Percentiles rank a stretch among this genome's conserved stretches.
Conservation (phyloP, 176 grass and related monocot species). For the Paspalum vaginatum region DNA sequence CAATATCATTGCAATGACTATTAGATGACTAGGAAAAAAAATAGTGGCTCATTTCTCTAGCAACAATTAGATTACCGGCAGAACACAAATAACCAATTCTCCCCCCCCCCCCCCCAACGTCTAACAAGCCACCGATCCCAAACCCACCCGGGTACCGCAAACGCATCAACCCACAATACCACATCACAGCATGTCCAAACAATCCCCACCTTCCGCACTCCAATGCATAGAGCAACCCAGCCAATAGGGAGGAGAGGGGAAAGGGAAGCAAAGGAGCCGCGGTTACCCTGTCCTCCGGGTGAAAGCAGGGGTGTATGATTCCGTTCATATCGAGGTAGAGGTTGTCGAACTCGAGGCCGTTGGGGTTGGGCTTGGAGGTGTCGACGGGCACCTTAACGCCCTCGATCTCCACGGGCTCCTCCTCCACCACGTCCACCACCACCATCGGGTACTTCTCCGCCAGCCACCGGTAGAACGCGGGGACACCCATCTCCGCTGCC, state of each 20-base stretch:
- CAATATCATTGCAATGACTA: not conserved
- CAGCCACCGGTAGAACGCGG: slow-evolving; percentile 95
- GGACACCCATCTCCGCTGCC: slow-evolving; percentile 72
- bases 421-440: slow-evolving; percentile 93
- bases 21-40: not conserved
- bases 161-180: not conserved
- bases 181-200: not conserved
- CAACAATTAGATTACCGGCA: not conserved
- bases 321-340: slow-evolving; percentile 67
- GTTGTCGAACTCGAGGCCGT: slow-evolving; percentile 63
- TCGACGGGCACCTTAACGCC: slow-evolving; percentile 83
- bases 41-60: not conserved
- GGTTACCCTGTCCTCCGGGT: slow-evolving; percentile 62
- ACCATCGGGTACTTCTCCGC: slow-evolving; percentile 99
- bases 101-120: not conserved
- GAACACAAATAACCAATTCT: not conserved
- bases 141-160: not conserved
- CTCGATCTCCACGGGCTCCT: slow-evolving; percentile 88
- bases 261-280: not conserved
- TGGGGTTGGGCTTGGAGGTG: slow-evolving; percentile 90
- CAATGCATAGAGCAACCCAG: not conserved
- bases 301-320: slow-evolving; percentile 65
- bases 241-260: not conserved
- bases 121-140: not conserved
- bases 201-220: not conserved